Base-by-base conservation (phyloP, 257 asterid species). In the Scutellaria galericulata region DNA sequence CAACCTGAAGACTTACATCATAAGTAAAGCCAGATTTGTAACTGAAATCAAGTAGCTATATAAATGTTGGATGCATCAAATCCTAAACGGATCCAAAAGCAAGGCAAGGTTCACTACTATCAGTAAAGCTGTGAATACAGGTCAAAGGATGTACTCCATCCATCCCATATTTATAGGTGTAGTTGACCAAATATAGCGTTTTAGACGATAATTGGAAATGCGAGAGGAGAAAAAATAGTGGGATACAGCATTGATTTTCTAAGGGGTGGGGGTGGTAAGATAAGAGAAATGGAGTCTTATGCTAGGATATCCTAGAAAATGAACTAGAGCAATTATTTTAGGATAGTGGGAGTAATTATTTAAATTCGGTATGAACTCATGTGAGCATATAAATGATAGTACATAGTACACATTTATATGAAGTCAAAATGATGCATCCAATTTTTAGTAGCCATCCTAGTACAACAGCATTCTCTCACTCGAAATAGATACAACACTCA, bases 1-100 rank as follows among this genome's bases (percentile, higher is more conserved):
- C 99, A 78, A 94, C 98, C 98, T 94, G 79, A 75, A 83, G 73
- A 73, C 7, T 42, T 64, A 69, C 46, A 55, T 18, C 27, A 11
- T 73, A 70, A 77, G 75, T 68, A 76, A 68, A 46, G 42, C 74
- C 75, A 37, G 44, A 47, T 47, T 57, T 47, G 68, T 47, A 41
- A 15, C 40, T 20, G 37, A 35, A 74, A 31, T 48, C 60, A 54
- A 55, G 57, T 37, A 51, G 67, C 48, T 35, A 67, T 60, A 71
- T 51, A 78, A 47, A 54, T 58, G 20, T 15, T 45, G 3, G 58
- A 42, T 66, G 66, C 76, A 70, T 66, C 64, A 75, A 72, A 58
- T 66, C 39, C 54, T 7, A 75, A 52, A 61, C 6, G 40, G 77
- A 52, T 31, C 61, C 71, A 31, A 45, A 57, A 24, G 35, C 41